phyloP scores from a whole-genome alignment of 345 rosid species.

The Iberis pinnata region DNA sequence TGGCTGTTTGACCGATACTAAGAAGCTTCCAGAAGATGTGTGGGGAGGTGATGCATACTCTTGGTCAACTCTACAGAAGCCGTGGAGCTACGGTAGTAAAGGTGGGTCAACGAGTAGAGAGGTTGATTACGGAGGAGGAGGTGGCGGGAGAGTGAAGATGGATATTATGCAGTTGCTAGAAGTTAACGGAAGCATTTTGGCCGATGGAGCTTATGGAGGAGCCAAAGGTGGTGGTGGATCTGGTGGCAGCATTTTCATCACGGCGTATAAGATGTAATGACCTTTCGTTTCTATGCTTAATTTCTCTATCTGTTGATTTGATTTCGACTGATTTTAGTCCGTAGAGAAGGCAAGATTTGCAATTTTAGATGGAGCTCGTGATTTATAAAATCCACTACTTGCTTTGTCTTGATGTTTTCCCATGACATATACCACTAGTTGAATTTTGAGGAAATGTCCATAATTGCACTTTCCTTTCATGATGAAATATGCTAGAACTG shows the following conservation, averaged over 20 bases:
- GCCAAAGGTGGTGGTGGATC: slow-evolving; percentile 92
- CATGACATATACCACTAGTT: too few species aligned
- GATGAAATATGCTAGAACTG: slow-evolving; percentile 2
- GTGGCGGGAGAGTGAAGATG: slow-evolving; percentile 76
- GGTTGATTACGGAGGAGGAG: slow-evolving; percentile 82
- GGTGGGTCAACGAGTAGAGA: slow-evolving; percentile 88
- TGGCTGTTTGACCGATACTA: slow-evolving; percentile 54
- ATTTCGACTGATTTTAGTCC: not conserved
- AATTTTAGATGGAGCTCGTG: not conserved
- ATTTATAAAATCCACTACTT: too few species aligned
- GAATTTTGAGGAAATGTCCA: slow-evolving; percentile 5
- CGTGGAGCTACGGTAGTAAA: slow-evolving; percentile 78
- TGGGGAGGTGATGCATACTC: slow-evolving; percentile 99
- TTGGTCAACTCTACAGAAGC: slow-evolving; percentile 72
- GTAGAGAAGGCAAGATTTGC: slow-evolving; percentile 11
- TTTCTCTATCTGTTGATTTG: slow-evolving; percentile 13
- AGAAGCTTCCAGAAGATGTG: slow-evolving; percentile 79
- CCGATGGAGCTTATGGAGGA: slow-evolving; percentile 86
- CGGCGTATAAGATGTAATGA: slow-evolving; percentile 74
- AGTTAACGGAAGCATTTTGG: slow-evolving; percentile 66
- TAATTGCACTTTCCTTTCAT: slow-evolving; percentile 4
- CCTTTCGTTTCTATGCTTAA: slow-evolving; percentile 16
- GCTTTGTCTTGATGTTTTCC: too few species aligned
- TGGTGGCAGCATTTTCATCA: slow-evolving; percentile 79
- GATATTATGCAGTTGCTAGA: slow-evolving; percentile 39